Evolutionary conservation across 257 asterid genomes (phyloP).

Genomic region (Echites panduratus): DNA sequence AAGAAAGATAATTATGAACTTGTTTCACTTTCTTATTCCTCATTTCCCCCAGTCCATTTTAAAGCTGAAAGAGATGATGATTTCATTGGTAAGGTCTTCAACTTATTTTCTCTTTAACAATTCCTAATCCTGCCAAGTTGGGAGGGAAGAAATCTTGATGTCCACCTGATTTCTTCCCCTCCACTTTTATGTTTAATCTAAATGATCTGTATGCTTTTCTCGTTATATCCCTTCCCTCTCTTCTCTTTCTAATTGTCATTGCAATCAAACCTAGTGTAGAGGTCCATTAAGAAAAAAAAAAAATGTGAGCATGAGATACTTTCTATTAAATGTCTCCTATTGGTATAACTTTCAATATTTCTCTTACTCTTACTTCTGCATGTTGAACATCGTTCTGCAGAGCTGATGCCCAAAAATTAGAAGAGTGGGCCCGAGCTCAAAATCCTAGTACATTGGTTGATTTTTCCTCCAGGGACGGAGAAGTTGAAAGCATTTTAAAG

Average conservation of each 20-base stretch:
- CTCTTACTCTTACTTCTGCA: slow-evolving; percentile 3
- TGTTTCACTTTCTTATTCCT: not conserved
- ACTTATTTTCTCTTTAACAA: not conserved
- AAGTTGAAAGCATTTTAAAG: slow-evolving; percentile 59
- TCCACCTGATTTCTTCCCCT: not conserved
- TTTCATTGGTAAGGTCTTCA: not conserved
- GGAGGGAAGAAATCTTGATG: not conserved
- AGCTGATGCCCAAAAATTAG: slow-evolving; percentile 80
- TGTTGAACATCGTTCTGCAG: slow-evolving; percentile 24
- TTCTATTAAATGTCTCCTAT: not conserved
- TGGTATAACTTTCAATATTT: not conserved
- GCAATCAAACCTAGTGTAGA: not conserved
- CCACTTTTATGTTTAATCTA: not conserved
- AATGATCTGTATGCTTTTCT: not conserved
- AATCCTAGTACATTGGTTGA: slow-evolving; percentile 59
- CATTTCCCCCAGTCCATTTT: not conserved
- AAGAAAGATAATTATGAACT: not conserved
- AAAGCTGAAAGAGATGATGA: not conserved
- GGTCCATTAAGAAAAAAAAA: not conserved
- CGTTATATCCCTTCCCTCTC: not conserved
- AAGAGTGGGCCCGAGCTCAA: slow-evolving; percentile 87
- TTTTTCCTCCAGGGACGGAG: slow-evolving; percentile 79
- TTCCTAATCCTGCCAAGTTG: not conserved
- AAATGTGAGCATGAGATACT: not conserved
- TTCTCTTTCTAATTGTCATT: not conserved